Evolutionary conservation across 352 stramenopile genomes (phyloP).

Genomic region (Globisporangium perplexum): DNA sequence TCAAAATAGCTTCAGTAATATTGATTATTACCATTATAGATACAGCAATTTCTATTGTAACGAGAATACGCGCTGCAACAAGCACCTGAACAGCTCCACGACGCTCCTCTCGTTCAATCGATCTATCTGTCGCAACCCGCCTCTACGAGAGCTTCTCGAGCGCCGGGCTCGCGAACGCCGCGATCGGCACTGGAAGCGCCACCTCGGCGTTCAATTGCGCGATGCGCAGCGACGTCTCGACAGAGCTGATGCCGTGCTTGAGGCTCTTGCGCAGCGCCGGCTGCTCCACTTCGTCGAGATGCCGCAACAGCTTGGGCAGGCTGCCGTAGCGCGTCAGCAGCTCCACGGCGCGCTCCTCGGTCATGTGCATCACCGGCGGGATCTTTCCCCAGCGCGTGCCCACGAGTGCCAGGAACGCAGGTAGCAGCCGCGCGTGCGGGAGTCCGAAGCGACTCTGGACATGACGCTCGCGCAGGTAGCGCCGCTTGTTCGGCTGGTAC

Average conservation of each 20-base stretch:
- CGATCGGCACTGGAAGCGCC: conserved; percentile 42
- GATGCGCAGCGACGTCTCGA: conserved; percentile 76
- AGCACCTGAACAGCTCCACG: too few species aligned
- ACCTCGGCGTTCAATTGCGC: conserved; percentile 56
- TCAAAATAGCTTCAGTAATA: too few species aligned
- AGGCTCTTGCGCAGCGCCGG: conserved; percentile 41
- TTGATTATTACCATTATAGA: too few species aligned
- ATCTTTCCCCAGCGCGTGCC: conserved; percentile 69
- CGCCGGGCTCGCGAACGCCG: conserved; percentile 33
- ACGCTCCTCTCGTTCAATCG: not conserved
- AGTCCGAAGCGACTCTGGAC: conserved; percentile 54
- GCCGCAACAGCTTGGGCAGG: conserved; percentile 50
- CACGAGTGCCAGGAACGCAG: conserved; percentile 60
- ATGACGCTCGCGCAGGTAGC: conserved; percentile 59
- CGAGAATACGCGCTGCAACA: too few species aligned
- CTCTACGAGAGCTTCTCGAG: conserved; percentile 16
- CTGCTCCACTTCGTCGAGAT: conserved; percentile 59
- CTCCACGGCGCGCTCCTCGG: conserved; percentile 47
- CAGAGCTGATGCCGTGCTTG: conserved; percentile 64
- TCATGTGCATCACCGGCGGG: conserved; percentile 45
- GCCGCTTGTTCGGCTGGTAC: conserved; percentile 68
- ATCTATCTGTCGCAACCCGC: too few species aligned
- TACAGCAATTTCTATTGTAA: too few species aligned
- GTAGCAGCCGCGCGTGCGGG: conserved; percentile 35
- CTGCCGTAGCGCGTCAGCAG: conserved; percentile 58